Conservation (phyloP, 495 filamentous ascomycete genomes). For the Hypomontagnella monticulosa region DNA sequence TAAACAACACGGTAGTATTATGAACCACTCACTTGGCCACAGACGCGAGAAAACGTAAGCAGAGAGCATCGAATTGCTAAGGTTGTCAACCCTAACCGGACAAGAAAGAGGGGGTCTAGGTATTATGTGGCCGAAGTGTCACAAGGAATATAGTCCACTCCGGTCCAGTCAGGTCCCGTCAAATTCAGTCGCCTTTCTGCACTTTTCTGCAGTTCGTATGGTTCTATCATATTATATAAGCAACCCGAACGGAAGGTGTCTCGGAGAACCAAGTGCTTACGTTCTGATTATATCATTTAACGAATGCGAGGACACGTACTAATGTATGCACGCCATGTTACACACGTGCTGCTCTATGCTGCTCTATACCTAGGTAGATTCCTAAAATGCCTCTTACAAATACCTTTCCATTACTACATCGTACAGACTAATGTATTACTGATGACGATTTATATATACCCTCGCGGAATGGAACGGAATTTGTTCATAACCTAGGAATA, state of each 20-base stretch:
- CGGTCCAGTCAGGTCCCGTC: too few species aligned
- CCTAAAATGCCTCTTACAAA: neutral
- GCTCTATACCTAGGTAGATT: neutral
- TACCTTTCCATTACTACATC: neutral
- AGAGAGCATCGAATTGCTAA: too few species aligned
- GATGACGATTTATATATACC: too few species aligned
- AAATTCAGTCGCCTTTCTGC: too few species aligned
- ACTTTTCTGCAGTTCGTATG: too few species aligned
- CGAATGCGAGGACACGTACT: neutral
- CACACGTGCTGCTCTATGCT: neutral
- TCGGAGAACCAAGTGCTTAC: slow-evolving; percentile 6
- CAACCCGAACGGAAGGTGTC: slow-evolving; percentile 14
- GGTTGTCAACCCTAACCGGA: slow-evolving; percentile 23
- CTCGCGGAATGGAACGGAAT: too few species aligned
- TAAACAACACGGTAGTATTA: slow-evolving; percentile 2
- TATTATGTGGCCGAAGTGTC: neutral
- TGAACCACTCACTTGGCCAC: neutral
- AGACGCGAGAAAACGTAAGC: too few species aligned
- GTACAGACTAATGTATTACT: too few species aligned
- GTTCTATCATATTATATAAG: slow-evolving; percentile 32
- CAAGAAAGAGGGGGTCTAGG: neutral
- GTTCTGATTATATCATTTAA: slow-evolving; percentile 3
- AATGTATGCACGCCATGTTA: neutral
- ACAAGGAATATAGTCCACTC: slow-evolving; percentile 15
- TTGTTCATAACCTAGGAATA: too few species aligned